Base-by-base conservation (phyloP, 257 asterid species). In the Nicotiana attenuata region DNA sequence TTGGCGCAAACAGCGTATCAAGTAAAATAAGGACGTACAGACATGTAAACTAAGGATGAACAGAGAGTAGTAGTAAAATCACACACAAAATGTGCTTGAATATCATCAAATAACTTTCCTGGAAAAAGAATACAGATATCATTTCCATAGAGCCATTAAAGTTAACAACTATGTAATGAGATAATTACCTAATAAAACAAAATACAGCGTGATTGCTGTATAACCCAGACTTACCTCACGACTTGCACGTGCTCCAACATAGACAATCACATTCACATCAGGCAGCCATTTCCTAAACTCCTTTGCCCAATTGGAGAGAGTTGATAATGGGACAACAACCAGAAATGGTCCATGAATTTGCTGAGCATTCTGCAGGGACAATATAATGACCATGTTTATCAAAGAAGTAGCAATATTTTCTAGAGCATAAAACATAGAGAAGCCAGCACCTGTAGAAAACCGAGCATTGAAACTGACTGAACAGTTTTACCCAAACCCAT, bases 401-500 rank as follows among this genome's bases (percentile, higher is more conserved):
- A 47, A 82, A 5, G n/a, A 76, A 73, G 81, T 17, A 79, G 61
- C 31, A 56, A 52, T 16, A 65, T 60, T 64, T 47, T 77, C 68
- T 52, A 76, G 65, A 47, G 78, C 64, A 83, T 47, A 64, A 78
- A 41, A 75, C 61, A 41, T 57, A 75, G 29, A 63, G 35, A 82
- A 65, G 24, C 24, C 52, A 47, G 83, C 87, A 92, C 99, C 98
- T 96, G 98, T 83, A 96, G 87, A 90, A 96, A 96, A 66, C 98
- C 99, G 81, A 96, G 96, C 99, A 96, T 93, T 60, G 99, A 94
- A 88, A 94, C 98, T 52, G 98, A 93, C 91, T 96, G 98, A 75
- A 96, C 97, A 84, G 99, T 96, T 89, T 96, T 96, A 81, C 98
- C 99, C 76, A 96, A 97, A 81, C 99, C 99, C 99, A 94, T 96